A percentile compares a stretch with the other conserved stretches of the same genome.
phyloP scores from a whole-genome alignment of 805 yeast genomes.

The Monosporozyma aerobia region DNA sequence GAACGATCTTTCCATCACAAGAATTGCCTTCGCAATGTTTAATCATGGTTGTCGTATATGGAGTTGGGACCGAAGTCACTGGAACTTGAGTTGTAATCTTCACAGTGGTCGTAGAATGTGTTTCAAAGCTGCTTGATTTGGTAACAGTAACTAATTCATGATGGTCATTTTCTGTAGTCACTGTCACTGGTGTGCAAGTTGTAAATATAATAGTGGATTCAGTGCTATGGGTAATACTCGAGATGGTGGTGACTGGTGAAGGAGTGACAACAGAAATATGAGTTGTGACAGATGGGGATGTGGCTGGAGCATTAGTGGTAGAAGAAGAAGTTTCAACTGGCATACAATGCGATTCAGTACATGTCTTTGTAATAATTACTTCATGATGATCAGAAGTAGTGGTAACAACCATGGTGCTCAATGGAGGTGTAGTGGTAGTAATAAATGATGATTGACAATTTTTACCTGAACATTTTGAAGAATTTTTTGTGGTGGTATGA shows the following conservation, averaged over 20 bases:
- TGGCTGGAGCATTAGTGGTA: neutral
- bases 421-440: neutral
- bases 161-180: conserved; percentile 4
- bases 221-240: neutral
- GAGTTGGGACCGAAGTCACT: conserved; percentile 2
- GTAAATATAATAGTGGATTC: conserved; percentile 8
- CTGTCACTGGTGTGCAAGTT: conserved; percentile 7
- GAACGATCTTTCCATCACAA: neutral
- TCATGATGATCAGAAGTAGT: neutral
- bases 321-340: neutral
- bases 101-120: conserved; percentile 7
- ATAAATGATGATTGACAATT: neutral
- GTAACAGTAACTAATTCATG: conserved; percentile 8
- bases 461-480: neutral
- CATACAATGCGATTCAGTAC: conserved; percentile 4
- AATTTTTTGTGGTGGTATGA: neutral
- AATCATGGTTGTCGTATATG: conserved; percentile 1
- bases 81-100: conserved; percentile 3
- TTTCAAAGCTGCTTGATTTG: conserved; percentile 4
- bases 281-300: neutral
- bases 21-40: neutral
- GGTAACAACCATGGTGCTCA: neutral
- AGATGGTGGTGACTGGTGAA: neutral
- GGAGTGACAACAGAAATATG: neutral
- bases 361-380: conserved; percentile 1